These are phyloP conservation scores for Iris macrosiphon DNA, from an alignment of 106 monocot species.

Conservation along the genomic window DNA sequence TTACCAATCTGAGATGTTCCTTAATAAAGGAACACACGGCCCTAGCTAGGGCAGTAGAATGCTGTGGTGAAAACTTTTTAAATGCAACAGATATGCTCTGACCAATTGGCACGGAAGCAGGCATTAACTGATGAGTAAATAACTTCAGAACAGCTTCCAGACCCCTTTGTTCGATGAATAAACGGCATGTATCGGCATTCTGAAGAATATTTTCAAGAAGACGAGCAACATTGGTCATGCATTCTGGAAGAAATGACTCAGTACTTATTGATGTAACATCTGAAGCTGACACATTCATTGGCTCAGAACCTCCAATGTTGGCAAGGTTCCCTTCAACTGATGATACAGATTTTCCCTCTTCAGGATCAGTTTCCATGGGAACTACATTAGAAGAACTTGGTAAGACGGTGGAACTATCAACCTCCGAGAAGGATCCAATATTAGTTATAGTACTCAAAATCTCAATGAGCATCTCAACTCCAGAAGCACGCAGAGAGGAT, in stretches of 20 bases:
- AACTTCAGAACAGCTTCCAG: constrained; percentile 58
- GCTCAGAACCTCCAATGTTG: constrained; percentile 22
- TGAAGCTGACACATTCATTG: constrained; percentile 22
- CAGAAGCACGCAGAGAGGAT: constrained; percentile 51
- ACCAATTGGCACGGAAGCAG: constrained; percentile 44
- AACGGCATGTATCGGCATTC: constrained; percentile 56
- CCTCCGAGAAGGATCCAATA: constrained; percentile 35
- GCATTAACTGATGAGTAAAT: constrained; percentile 36
- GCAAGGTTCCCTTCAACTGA: constrained; percentile 10
- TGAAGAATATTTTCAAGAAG: constrained; percentile 73
- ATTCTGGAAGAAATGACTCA: constrained; percentile 62
- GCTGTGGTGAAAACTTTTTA: constrained; percentile 55
- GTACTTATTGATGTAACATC: constrained; percentile 19
- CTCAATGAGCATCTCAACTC: constrained; percentile 68
- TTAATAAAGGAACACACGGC: constrained; percentile 43
- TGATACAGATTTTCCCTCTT: constrained; percentile 17
- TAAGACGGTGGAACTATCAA: constrained; percentile 17
- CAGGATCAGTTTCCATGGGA: constrained; percentile 53
- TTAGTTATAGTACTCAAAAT: constrained; percentile 45
- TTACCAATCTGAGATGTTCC: constrained; percentile 49
- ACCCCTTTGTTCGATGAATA: constrained; percentile 66
- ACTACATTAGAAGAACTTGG: constrained; percentile 8
- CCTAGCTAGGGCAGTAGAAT: constrained; percentile 42
- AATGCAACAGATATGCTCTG: constrained; percentile 56
- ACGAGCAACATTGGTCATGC: constrained; percentile 45